Conservation (phyloP, 495 filamentous ascomycete species). For the Neurospora tetrasperma region DNA sequence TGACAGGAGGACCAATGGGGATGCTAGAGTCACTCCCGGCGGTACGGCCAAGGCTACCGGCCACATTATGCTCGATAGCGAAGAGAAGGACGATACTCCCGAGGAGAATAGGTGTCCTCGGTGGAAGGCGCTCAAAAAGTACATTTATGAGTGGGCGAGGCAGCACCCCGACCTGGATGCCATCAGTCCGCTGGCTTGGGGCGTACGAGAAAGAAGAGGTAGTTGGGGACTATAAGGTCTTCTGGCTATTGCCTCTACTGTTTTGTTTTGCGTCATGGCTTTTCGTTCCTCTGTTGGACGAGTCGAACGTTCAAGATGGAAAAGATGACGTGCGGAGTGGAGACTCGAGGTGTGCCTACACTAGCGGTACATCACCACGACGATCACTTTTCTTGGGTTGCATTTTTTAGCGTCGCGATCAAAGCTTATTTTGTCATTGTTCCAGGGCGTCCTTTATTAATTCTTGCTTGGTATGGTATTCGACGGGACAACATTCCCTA, state of each 20-base stretch:
- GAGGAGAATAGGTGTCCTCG: slow-evolving; percentile 43
- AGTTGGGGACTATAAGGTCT: slow-evolving; percentile 66
- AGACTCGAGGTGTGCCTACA: background rate
- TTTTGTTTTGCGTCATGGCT: background rate
- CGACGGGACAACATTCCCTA: background rate
- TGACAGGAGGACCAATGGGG: slow-evolving; percentile 5
- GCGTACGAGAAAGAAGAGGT: slow-evolving; percentile 60
- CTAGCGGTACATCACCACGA: background rate
- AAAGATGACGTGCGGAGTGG: background rate
- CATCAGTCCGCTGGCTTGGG: slow-evolving; percentile 54
- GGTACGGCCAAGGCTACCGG: slow-evolving; percentile 23
- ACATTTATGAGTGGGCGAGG: slow-evolving; percentile 75
- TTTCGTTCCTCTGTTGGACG: slow-evolving; percentile 2
- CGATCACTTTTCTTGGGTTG: background rate
- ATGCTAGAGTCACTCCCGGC: slow-evolving; percentile 22
- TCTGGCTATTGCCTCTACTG: background rate
- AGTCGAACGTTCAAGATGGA: background rate
- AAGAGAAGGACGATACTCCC: slow-evolving; percentile 24
- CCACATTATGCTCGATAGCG: slow-evolving; percentile 27
- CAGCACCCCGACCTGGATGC: slow-evolving; percentile 58
- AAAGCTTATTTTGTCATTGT: background rate
- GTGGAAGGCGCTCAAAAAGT: slow-evolving; percentile 72
- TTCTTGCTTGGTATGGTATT: background rate
- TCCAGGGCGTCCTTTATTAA: background rate
- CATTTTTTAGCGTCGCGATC: background rate